These are phyloP conservation scores for Pleurotus tuber-regium DNA, from an alignment of 768 basidiomycete genomes.

Conservation along the genomic window DNA sequence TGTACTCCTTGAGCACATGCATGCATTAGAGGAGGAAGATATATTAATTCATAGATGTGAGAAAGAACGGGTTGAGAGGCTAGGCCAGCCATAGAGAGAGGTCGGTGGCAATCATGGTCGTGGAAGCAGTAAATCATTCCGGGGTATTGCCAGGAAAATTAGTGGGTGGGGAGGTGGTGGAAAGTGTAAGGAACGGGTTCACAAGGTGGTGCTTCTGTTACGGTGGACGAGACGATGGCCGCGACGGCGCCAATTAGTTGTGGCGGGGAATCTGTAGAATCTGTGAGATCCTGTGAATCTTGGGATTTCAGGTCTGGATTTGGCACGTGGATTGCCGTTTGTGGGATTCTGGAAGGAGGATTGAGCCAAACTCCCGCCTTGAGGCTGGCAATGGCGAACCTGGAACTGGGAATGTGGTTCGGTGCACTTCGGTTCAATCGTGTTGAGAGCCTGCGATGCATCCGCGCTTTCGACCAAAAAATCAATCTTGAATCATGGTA, in stretches of 20 bases:
- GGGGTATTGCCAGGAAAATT: not conserved
- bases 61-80: not conserved
- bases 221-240: not conserved
- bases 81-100: not conserved
- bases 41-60: not conserved
- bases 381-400: not conserved
- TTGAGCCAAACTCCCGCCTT: not conserved
- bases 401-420: slow-evolving; percentile 5
- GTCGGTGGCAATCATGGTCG: not conserved
- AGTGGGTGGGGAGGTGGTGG: not conserved
- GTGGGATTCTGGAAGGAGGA: not conserved
- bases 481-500: not conserved
- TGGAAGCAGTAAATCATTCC: slow-evolving; percentile 3
- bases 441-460: not conserved
- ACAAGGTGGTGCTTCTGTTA: not conserved
- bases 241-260: no score
- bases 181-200: not conserved
- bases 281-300: not conserved
- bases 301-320: not conserved
- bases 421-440: slow-evolving; percentile 8
- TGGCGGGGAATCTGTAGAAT: no score
- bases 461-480: not conserved
- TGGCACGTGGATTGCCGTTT: not conserved
- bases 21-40: not conserved
- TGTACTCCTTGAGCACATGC: slow-evolving; percentile 5